Percentiles rank a stretch among this genome's conserved stretches.
phyloP scores from a whole-genome alignment of 2,329 filamentous ascomycete species.

The Monilinia laxa region DNA sequence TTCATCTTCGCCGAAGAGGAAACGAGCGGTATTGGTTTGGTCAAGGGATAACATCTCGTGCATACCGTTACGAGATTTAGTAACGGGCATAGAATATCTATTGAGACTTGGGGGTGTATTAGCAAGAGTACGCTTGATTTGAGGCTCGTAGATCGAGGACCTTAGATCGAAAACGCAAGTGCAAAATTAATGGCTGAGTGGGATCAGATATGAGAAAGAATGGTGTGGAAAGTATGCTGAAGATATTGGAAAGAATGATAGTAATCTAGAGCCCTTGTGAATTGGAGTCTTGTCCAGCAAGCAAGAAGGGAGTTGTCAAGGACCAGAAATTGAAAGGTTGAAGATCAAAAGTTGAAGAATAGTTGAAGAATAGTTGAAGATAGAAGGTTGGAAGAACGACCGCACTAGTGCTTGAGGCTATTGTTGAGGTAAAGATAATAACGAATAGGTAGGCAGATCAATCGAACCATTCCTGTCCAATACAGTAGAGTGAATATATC shows the following conservation, averaged over 20 bases:
- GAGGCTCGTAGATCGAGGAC: constrained; percentile 12
- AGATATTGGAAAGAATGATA: constrained; percentile 17
- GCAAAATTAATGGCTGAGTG: background rate
- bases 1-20: constrained; percentile 82
- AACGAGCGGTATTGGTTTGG: constrained; percentile 80
- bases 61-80: constrained; percentile 64
- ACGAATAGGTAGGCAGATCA: constrained; percentile 3
- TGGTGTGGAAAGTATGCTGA: constrained; percentile 10
- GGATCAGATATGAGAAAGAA: constrained; percentile 1
- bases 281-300: constrained; percentile 19
- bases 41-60: constrained; percentile 68
- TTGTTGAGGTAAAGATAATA: constrained; percentile 17
- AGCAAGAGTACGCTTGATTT: constrained; percentile 26
- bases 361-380: constrained; percentile 9
- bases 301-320: constrained; percentile 8
- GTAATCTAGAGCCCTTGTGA: background rate
- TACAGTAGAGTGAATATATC: constrained; percentile 14
- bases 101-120: constrained; percentile 62
- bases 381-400: background rate
- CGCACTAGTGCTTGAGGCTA: constrained; percentile 1
- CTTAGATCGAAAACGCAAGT: constrained; percentile 17
- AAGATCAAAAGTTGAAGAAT: constrained; percentile 7
- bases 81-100: constrained; percentile 92
- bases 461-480: constrained; percentile 7
- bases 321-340: constrained; percentile 18